Evolutionary conservation across 495 filamentous ascomycete genomes (phyloP).

Genomic region (Hyaloscypha finlandica): DNA sequence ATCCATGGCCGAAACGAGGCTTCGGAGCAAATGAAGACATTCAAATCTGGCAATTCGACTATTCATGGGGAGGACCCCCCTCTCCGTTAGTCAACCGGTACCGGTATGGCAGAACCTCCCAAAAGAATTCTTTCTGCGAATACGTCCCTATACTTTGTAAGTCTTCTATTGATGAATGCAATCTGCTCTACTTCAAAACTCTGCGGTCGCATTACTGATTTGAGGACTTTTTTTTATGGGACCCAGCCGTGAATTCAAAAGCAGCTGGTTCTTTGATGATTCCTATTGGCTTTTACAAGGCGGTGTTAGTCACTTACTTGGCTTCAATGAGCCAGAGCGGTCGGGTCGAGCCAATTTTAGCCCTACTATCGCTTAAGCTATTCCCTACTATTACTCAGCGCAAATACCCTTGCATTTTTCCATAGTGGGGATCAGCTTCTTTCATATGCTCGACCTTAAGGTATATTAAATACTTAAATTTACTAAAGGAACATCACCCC

Average conservation of each 20-base stretch:
- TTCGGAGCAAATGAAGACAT: background rate
- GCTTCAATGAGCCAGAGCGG: slow-evolving; percentile 25
- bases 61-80: background rate
- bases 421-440: too few relatives aligned
- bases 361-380: too few relatives aligned
- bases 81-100: background rate
- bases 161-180: background rate
- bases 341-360: too few relatives aligned
- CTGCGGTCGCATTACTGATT: too few relatives aligned
- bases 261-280: slow-evolving; percentile 19
- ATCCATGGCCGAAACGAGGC: background rate
- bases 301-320: slow-evolving; percentile 21
- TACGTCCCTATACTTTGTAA: background rate
- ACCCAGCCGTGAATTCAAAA: background rate
- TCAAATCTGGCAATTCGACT: background rate
- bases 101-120: background rate
- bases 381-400: too few relatives aligned
- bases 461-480: too few relatives aligned
- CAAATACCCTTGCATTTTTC: too few relatives aligned
- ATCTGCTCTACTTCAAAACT: too few relatives aligned
- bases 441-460: too few relatives aligned
- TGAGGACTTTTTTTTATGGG: too few relatives aligned
- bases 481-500: too few relatives aligned
- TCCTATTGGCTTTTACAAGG: slow-evolving; percentile 22
- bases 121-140: background rate